These are phyloP conservation scores for Colletotrichum gloeosporioides DNA, from an alignment of 2,329 filamentous ascomycete species.

Conservation along the genomic window DNA sequence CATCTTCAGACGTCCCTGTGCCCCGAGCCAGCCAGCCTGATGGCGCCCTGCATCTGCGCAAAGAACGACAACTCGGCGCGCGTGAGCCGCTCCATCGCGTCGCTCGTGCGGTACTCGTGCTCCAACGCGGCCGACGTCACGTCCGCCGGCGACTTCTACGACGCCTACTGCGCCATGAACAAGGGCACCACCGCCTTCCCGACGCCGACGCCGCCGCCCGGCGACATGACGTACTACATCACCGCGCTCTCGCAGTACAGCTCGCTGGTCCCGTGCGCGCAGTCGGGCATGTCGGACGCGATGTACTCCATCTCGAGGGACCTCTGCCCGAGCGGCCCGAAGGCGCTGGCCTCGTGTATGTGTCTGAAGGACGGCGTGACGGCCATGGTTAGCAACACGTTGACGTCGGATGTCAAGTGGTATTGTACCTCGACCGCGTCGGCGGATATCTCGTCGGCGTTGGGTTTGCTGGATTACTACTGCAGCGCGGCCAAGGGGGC, in stretches of 20 bases:
- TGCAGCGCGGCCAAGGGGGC: conserved; percentile 54
- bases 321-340: conserved; percentile 50
- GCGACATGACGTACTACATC: conserved; percentile 62
- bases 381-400: conserved; percentile 42
- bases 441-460: conserved; percentile 50
- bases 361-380: conserved; percentile 57
- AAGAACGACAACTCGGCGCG: conserved; percentile 53
- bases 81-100: conserved; percentile 48
- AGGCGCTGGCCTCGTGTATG: conserved; percentile 56
- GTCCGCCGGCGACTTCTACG: conserved; percentile 55
- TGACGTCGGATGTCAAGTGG: conserved; percentile 50
- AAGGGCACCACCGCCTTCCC: conserved; percentile 56
- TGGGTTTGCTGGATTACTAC: conserved; percentile 51
- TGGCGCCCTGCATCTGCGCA: conserved; percentile 57
- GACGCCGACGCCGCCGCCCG: conserved; percentile 49
- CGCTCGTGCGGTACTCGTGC: conserved; percentile 48
- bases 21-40: conserved; percentile 41
- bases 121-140: conserved; percentile 51
- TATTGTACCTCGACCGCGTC: conserved; percentile 49
- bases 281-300: conserved; percentile 46
- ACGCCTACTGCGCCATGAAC: conserved; percentile 57
- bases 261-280: conserved; percentile 50
- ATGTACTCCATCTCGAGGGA: conserved; percentile 40
- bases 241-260: conserved; percentile 54
- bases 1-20: conserved; percentile 30